A percentile compares a stretch with the other conserved stretches of the same genome.
Conservation (phyloP, 2,329 filamentous ascomycete species). For the Ascochyta koolunga region DNA sequence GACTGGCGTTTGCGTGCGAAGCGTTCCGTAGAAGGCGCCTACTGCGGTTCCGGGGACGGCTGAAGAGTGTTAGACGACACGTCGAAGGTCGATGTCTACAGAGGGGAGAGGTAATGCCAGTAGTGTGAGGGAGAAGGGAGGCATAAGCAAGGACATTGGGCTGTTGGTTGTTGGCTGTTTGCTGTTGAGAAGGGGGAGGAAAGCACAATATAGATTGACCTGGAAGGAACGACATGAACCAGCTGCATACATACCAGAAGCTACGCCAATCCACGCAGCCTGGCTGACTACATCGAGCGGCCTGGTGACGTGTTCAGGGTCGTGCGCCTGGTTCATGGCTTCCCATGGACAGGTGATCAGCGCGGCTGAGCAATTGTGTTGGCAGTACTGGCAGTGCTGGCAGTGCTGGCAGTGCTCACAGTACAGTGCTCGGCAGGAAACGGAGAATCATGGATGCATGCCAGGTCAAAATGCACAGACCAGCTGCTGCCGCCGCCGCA, state of each 20-base stretch:
- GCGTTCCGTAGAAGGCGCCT: slow-evolving; percentile 53
- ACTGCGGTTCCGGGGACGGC: slow-evolving; percentile 70
- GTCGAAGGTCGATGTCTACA: background rate
- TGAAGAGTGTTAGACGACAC: slow-evolving; percentile 23
- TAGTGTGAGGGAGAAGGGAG: background rate
- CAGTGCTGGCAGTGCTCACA: background rate
- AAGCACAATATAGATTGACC: too few relatives aligned
- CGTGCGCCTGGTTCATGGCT: slow-evolving; percentile 30
- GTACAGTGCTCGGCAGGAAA: background rate
- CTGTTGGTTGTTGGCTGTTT: too few relatives aligned
- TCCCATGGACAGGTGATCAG: background rate
- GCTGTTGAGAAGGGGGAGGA: too few relatives aligned
- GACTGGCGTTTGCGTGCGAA: slow-evolving; percentile 69
- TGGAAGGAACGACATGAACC: background rate
- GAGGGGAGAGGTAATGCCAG: background rate
- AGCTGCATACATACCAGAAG: slow-evolving; percentile 34
- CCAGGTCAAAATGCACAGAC: slow-evolving; percentile 28
- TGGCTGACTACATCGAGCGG: slow-evolving; percentile 35
- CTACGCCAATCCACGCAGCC: slow-evolving; percentile 36
- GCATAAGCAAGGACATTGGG: background rate
- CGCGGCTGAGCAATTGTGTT: background rate
- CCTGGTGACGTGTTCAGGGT: slow-evolving; percentile 32
- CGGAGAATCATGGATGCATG: too few relatives aligned
- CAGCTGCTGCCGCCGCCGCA: slow-evolving; percentile 11
- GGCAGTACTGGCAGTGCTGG: background rate